Percentiles rank a stretch among this genome's conserved stretches.
These are phyloP conservation scores for Sporothrix variecibatus DNA, from an alignment of 2,329 filamentous ascomycete genomes.

Conservation along the genomic window DNA sequence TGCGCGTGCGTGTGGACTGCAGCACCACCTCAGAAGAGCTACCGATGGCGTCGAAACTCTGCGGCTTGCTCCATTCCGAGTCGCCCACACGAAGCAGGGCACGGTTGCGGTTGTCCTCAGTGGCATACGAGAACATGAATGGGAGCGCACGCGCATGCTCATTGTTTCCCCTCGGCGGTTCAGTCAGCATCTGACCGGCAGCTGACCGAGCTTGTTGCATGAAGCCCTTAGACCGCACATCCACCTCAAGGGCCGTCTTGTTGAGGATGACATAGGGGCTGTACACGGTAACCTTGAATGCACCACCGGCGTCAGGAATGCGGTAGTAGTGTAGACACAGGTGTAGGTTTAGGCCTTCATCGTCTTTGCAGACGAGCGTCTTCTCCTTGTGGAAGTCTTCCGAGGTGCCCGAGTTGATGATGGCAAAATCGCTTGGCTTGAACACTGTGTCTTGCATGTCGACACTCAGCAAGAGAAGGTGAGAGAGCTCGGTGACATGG, in stretches of 20 bases:
- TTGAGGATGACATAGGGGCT: slow-evolving; percentile 95
- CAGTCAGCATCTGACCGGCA: slow-evolving; percentile 70
- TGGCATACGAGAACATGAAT: slow-evolving; percentile 94
- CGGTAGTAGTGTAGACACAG: slow-evolving; percentile 88
- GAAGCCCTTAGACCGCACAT: slow-evolving; percentile 85
- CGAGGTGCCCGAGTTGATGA: slow-evolving; percentile 87
- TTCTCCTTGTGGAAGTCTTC: slow-evolving; percentile 88
- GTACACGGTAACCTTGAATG: slow-evolving; percentile 93
- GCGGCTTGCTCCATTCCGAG: slow-evolving; percentile 94
- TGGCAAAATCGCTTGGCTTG: slow-evolving; percentile 93
- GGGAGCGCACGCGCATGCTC: slow-evolving; percentile 72
- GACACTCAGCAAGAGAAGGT: slow-evolving; percentile 86
- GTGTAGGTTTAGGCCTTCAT: slow-evolving; percentile 74
- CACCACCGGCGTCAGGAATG: slow-evolving; percentile 88
- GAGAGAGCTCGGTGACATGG: slow-evolving; percentile 93
- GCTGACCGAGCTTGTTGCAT: slow-evolving; percentile 79
- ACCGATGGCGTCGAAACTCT: slow-evolving; percentile 96
- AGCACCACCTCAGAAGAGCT: slow-evolving; percentile 88
- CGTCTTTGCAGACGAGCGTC: slow-evolving; percentile 78
- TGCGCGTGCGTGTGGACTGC: slow-evolving; percentile 63
- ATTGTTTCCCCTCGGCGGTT: slow-evolving; percentile 36
- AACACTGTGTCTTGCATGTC: slow-evolving; percentile 97
- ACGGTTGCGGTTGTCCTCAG: slow-evolving; percentile 87
- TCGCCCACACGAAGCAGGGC: slow-evolving; percentile 84
- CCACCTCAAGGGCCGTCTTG: slow-evolving; percentile 87